Percentiles rank a stretch among this genome's conserved stretches.
Conservation (phyloP, 345 rosid species). For the Populus davidiana region DNA sequence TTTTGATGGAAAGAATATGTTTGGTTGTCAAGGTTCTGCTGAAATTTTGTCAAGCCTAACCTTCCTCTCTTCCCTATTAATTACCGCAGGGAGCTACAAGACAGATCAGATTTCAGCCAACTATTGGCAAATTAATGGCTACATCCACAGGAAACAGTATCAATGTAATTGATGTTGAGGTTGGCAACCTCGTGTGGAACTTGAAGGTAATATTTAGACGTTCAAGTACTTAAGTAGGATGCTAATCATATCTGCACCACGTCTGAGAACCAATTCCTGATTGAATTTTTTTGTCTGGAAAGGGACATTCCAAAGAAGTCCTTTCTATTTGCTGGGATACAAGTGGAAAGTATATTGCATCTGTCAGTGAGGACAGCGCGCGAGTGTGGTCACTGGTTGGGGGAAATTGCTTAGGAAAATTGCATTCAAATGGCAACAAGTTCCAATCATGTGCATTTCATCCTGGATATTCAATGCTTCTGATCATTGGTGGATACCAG, state of each 20-base stretch:
- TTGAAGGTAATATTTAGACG: slow-evolving; percentile 20
- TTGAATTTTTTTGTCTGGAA: slow-evolving; percentile 1
- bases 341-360: slow-evolving; percentile 30
- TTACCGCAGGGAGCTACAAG: slow-evolving; percentile 27
- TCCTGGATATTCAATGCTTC: slow-evolving; percentile 21
- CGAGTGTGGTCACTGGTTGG: slow-evolving; percentile 25
- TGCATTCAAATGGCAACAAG: slow-evolving; percentile 29
- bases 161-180: slow-evolving; percentile 30
- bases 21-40: neutral
- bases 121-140: slow-evolving; percentile 22
- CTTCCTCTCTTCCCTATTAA: neutral
- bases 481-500: slow-evolving; percentile 32
- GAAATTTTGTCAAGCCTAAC: neutral
- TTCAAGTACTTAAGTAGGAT: neutral
- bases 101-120: slow-evolving; percentile 35
- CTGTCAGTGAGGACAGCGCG: slow-evolving; percentile 32
- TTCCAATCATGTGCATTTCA: slow-evolving; percentile 36
- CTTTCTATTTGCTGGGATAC: slow-evolving; percentile 32
- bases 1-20: neutral
- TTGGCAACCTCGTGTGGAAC: slow-evolving; percentile 5
- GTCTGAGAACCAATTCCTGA: neutral
- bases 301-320: slow-evolving; percentile 34
- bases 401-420: slow-evolving; percentile 18
- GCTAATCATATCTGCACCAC: neutral
- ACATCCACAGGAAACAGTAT: slow-evolving; percentile 22